These are phyloP conservation scores for Colletotrichum noveboracense DNA, from an alignment of 2,329 filamentous ascomycete species.

Conservation along the genomic window DNA sequence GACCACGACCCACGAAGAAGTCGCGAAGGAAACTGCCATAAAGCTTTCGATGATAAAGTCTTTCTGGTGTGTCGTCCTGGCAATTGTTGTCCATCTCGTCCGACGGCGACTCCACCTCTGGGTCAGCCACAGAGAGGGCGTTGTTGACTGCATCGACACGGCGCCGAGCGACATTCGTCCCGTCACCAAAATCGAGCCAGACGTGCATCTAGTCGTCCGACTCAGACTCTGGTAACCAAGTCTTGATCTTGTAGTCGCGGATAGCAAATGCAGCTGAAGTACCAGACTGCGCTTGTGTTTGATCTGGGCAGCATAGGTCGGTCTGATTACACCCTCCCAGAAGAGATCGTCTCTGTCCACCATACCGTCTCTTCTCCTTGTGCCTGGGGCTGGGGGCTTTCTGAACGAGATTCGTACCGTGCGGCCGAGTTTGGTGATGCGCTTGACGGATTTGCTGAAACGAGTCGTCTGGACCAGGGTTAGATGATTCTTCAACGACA, in stretches of 20 bases:
- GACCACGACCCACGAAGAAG: neutral
- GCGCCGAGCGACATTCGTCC: neutral
- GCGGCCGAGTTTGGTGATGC: neutral
- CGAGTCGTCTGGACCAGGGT: neutral
- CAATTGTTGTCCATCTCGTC: neutral
- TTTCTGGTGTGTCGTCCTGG: neutral
- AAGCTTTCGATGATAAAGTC: neutral
- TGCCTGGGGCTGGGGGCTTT: neutral
- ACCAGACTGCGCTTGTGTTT: too few species aligned
- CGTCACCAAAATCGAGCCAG: too few species aligned
- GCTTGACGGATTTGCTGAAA: neutral
- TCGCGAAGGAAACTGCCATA: neutral
- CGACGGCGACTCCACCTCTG: neutral
- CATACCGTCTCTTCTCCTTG: neutral
- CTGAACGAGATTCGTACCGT: neutral
- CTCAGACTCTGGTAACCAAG: too few species aligned
- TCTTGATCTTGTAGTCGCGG: too few species aligned
- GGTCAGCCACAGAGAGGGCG: neutral
- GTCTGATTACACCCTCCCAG: too few species aligned
- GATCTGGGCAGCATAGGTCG: too few species aligned
- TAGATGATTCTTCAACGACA: neutral
- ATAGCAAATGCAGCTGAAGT: too few species aligned
- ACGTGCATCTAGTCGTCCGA: too few species aligned
- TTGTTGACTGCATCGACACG: neutral
- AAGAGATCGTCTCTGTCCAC: too few species aligned